Evolutionary conservation across 768 basidiomycete species (phyloP), one percentile per base, ranked within the genome.

Genomic region (Boletus rex-veris): DNA sequence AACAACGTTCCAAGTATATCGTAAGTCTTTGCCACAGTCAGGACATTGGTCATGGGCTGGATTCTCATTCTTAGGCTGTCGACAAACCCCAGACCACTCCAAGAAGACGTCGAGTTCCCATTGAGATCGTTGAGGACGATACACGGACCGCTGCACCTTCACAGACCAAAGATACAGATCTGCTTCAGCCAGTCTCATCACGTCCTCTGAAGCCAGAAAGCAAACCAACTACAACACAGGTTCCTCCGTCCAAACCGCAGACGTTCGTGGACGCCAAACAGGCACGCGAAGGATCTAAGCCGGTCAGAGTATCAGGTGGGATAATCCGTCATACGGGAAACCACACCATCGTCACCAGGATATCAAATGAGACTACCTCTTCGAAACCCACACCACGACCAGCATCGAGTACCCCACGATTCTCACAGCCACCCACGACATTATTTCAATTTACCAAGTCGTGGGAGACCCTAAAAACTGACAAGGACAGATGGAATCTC

Each of bases 241-340:
- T 19, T 11, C 54, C 63, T 33, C 39, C 49, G 18, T 58, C 44
- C 30, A 64, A 57, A 49, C 49, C 58, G n/a, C 59, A 62, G 57
- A 76, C 80, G 3, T 88, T 87, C 68, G 70, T 75, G 55, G 80
- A 84, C 26, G 84, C 80, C 6, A 86, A 84, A 61, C 74, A 79
- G 49, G 75, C 74, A 0, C 80, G 86, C 26, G 78, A 82, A 14
- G 74, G 50, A 41, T 70, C 69, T 12, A 78, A 73, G 50, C 54
- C 70, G 60, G 74, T 72, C 50, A 75, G 75, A 38, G 78, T 83
- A 4, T 83, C 86, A 1, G 89, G 88, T 8, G 89, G 88, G 0
- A 86, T 92, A 47, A 88, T 92, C 71, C 79, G 83, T 26, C 71
- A 76, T 3, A 77, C 81, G 12, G 90, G 89, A 2, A 73, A 80